Evolutionary conservation across 495 filamentous ascomycete species (phyloP).

Genomic region (Annulohypoxylon maeteangense): DNA sequence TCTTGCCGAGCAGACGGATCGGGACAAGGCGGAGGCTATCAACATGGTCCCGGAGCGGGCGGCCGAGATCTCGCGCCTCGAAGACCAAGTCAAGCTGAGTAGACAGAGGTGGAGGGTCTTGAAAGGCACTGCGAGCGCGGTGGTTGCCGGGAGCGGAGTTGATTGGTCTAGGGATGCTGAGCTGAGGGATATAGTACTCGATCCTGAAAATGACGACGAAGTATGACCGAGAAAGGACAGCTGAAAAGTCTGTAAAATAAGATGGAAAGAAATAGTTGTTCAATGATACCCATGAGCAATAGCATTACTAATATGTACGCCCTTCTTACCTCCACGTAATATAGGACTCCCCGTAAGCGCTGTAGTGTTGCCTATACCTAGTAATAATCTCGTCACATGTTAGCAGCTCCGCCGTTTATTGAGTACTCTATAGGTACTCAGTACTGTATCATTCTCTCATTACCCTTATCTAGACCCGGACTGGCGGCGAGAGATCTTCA

Average conservation of each 20-base stretch:
- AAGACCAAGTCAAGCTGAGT: slow-evolving; percentile 65
- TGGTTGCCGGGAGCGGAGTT: slow-evolving; percentile 84
- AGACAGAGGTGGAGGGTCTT: slow-evolving; percentile 75
- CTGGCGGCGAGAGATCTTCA: slow-evolving; percentile 11
- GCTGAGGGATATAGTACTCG: slow-evolving; percentile 78
- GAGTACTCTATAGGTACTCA: slow-evolving; percentile 11
- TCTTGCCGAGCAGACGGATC: slow-evolving; percentile 67
- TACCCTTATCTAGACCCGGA: slow-evolving; percentile 20
- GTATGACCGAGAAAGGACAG: not conserved
- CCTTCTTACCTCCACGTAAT: not conserved
- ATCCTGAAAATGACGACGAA: slow-evolving; percentile 66
- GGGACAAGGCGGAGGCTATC: slow-evolving; percentile 58
- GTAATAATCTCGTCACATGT: slow-evolving; percentile 15
- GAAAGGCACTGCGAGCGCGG: slow-evolving; percentile 76
- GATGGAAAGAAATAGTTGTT: not conserved
- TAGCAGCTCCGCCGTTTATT: not conserved
- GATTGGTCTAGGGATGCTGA: slow-evolving; percentile 81
- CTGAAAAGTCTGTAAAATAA: not conserved
- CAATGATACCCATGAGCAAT: slow-evolving; percentile 28
- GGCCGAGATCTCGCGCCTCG: slow-evolving; percentile 64
- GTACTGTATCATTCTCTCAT: slow-evolving; percentile 7
- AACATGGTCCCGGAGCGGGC: slow-evolving; percentile 62
- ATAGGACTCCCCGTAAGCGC: not conserved
- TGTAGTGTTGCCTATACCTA: slow-evolving; percentile 1
- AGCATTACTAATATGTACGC: slow-evolving; percentile 8